Conservation (phyloP, 2,329 filamentous ascomycete genomes). For the Epichloe scottii region DNA sequence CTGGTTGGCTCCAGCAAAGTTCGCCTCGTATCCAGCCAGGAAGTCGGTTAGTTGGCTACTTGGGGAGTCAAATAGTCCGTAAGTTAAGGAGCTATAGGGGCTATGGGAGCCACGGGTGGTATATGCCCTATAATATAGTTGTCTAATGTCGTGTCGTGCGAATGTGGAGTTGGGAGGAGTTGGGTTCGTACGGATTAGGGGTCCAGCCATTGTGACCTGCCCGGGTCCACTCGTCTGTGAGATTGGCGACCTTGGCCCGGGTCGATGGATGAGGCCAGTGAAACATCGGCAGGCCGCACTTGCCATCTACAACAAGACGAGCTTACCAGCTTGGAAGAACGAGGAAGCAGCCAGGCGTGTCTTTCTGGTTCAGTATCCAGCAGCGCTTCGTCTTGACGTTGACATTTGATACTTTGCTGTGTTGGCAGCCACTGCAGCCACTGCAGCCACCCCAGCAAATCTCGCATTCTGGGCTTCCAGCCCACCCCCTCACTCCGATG, state of each 20-base stretch:
- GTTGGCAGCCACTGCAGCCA: slow-evolving; percentile 4
- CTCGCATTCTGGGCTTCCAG: not conserved
- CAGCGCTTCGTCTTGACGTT: not conserved
- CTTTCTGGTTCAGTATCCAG: not conserved
- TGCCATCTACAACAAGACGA: not conserved
- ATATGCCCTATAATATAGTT: no score
- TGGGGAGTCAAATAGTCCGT: no score
- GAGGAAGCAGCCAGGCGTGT: no score
- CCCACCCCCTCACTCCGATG: not conserved
- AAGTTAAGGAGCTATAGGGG: no score
- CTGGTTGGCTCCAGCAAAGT: no score
- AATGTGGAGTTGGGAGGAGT: not conserved
- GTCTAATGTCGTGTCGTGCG: not conserved
- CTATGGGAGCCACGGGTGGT: no score
- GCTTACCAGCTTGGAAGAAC: not conserved
- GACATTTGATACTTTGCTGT: not conserved
- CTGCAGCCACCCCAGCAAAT: not conserved
- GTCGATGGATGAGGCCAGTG: not conserved
- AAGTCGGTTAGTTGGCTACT: no score
- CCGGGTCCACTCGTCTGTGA: not conserved
- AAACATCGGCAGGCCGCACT: not conserved
- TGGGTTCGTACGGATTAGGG: not conserved
- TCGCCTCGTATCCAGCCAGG: no score
- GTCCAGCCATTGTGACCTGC: not conserved
- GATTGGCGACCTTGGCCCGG: not conserved